phyloP scores from a whole-genome alignment of 768 basidiomycete genomes.

The Lepiota venenata region DNA sequence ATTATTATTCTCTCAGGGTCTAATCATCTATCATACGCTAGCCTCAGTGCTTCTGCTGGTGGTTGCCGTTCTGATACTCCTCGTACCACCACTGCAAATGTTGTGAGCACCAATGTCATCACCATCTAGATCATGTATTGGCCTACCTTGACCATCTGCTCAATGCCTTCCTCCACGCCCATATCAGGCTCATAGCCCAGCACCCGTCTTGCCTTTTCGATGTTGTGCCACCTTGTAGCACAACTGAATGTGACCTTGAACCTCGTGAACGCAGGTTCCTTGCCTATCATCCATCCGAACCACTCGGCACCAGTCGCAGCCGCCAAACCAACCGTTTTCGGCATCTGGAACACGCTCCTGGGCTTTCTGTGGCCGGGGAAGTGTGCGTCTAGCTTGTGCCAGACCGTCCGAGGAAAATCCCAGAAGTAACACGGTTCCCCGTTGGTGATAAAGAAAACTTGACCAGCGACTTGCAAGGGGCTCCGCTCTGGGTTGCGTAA shows the following conservation, averaged over 20 bases:
- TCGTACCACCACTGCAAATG: constrained; percentile 43
- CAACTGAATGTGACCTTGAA: constrained; percentile 82
- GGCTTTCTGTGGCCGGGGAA: constrained; percentile 52
- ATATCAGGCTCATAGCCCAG: constrained; percentile 93
- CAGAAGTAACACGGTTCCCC: constrained; percentile 96
- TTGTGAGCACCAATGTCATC: neutral
- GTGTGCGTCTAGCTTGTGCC: constrained; percentile 61
- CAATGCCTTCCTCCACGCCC: constrained; percentile 84
- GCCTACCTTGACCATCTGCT: constrained; percentile 71
- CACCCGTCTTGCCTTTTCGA: constrained; percentile 88
- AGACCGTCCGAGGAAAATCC: constrained; percentile 86
- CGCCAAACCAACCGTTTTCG: constrained; percentile 61
- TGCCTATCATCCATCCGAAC: constrained; percentile 69
- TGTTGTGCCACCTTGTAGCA: constrained; percentile 84
- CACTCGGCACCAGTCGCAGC: constrained; percentile 74
- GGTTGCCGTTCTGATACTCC: constrained; percentile 35
- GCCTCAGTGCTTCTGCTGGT: constrained; percentile 34
- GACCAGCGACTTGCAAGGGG: constrained; percentile 82
- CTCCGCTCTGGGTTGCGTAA: constrained; percentile 38
- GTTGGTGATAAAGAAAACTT: constrained; percentile 96
- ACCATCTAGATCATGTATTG: neutral
- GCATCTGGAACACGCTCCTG: constrained; percentile 42
- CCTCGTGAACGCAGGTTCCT: constrained; percentile 80
- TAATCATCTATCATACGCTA: too few relatives aligned
- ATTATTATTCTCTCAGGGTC: constrained; percentile 3